Evolutionary conservation across 495 filamentous ascomycete genomes (phyloP).

Genomic region (Aspergillus bertholletiae): DNA sequence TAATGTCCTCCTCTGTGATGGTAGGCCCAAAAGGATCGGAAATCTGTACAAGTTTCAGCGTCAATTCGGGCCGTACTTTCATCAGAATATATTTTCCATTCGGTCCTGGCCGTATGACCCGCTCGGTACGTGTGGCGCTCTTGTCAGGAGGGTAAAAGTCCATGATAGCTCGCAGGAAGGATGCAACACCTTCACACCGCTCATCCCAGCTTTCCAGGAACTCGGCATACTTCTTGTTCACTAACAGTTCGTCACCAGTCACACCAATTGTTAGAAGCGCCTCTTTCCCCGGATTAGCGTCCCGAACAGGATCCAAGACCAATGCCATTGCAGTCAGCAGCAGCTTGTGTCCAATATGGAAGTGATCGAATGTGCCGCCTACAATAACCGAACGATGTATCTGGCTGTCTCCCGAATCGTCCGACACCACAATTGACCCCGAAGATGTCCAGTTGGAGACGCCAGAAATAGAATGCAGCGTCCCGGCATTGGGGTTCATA

Average conservation of each 20-base stretch:
- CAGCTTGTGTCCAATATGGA: slow-evolving; percentile 94
- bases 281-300: slow-evolving; percentile 26
- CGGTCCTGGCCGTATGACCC: slow-evolving; percentile 38
- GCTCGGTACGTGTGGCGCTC: slow-evolving; percentile 23
- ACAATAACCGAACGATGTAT: slow-evolving; percentile 65
- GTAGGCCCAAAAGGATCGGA: slow-evolving; percentile 90
- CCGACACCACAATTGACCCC: slow-evolving; percentile 18
- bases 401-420: slow-evolving; percentile 16
- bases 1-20: slow-evolving; percentile 73
- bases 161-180: slow-evolving; percentile 71
- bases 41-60: slow-evolving; percentile 75
- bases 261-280: slow-evolving; percentile 73
- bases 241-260: slow-evolving; percentile 78
- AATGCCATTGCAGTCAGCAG: slow-evolving; percentile 82
- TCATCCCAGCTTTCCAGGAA: slow-evolving; percentile 73
- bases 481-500: slow-evolving; percentile 20
- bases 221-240: slow-evolving; percentile 83
- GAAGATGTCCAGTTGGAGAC: slow-evolving; percentile 25
- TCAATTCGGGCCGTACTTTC: slow-evolving; percentile 42
- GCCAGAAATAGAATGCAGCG: slow-evolving; percentile 26
- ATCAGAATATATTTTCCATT: slow-evolving; percentile 51
- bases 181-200: slow-evolving; percentile 61
- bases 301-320: slow-evolving; percentile 49
- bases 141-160: slow-evolving; percentile 43
- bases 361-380: slow-evolving; percentile 94